These are phyloP conservation scores for Macrotyloma uniflorum DNA, from an alignment of 306 rosid genomes.

Conservation along the genomic window DNA sequence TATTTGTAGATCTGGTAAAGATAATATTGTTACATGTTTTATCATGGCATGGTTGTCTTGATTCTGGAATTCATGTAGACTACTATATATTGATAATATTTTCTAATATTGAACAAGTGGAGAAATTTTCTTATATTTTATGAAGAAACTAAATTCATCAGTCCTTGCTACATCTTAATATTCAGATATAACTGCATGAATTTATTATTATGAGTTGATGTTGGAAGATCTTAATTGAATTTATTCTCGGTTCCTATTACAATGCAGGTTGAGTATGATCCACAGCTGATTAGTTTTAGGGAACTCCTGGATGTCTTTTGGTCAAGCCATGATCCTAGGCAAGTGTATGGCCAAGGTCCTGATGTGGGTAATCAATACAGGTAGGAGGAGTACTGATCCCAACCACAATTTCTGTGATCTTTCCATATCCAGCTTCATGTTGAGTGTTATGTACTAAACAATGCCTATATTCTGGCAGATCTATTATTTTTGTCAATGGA, in stretches of 20 bases:
- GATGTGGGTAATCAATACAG: constrained; percentile 96
- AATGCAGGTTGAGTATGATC: constrained; percentile 86
- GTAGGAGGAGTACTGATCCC: constrained; percentile 47
- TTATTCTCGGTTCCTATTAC: constrained; percentile 21
- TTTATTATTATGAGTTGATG: constrained; percentile 11
- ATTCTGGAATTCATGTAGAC: constrained; percentile 22
- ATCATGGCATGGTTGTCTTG: background rate
- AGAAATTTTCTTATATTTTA: background rate
- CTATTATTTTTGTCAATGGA: constrained; percentile 81
- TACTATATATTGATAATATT: constrained; percentile 1
- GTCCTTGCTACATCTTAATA: background rate
- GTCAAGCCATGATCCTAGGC: constrained; percentile 91
- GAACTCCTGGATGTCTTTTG: constrained; percentile 84
- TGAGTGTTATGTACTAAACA: constrained; percentile 2
- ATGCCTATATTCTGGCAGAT: constrained; percentile 51
- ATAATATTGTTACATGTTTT: background rate
- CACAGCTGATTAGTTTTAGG: constrained; percentile 59
- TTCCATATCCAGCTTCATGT: constrained; percentile 29
- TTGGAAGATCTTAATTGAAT: constrained; percentile 25
- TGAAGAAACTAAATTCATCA: background rate
- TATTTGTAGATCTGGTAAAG: background rate
- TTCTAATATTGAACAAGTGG: background rate
- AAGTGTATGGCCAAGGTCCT: constrained; percentile 98
- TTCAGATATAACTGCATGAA: constrained; percentile 14
- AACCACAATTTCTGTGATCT: background rate